phyloP scores from a whole-genome alignment of 805 yeast genomes.

The Tetrapisispora pingtungensis region DNA sequence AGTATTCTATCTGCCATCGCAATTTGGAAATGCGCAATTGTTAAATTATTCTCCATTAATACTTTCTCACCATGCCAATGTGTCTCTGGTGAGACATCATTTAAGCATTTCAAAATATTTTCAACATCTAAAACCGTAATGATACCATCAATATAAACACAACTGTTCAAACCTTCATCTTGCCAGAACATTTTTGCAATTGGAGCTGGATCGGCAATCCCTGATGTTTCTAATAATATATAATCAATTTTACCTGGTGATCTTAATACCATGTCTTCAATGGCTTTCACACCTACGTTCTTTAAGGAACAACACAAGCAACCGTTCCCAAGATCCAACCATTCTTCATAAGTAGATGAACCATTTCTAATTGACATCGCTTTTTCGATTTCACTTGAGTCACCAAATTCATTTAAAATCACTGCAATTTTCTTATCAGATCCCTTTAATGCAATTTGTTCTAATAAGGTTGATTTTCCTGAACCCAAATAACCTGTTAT shows the following conservation, averaged over 20 bases:
- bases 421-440: constrained; percentile 77
- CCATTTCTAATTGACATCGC: constrained; percentile 54
- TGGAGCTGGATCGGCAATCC: constrained; percentile 96
- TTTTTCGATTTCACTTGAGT: constrained; percentile 81
- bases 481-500: constrained; percentile 93
- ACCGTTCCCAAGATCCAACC: constrained; percentile 95
- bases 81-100: constrained; percentile 51
- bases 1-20: constrained; percentile 81
- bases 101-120: constrained; percentile 54
- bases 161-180: constrained; percentile 77
- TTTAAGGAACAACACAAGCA: constrained; percentile 94
- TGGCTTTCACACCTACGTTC: constrained; percentile 90
- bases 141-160: constrained; percentile 84
- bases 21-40: constrained; percentile 83
- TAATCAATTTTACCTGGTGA: constrained; percentile 72
- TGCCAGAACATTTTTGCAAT: constrained; percentile 97
- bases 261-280: constrained; percentile 71
- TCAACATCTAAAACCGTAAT: constrained; percentile 75
- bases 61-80: constrained; percentile 51
- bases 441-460: constrained; percentile 52
- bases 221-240: constrained; percentile 89
- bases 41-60: constrained; percentile 34
- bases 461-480: constrained; percentile 83
- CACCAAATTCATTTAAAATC: constrained; percentile 86
- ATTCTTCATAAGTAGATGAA: constrained; percentile 63